A percentile compares a stretch with the other conserved stretches of the same genome.
Evolutionary conservation across 306 rosid species (phyloP).

Genomic region (Cucurbita moschata): DNA sequence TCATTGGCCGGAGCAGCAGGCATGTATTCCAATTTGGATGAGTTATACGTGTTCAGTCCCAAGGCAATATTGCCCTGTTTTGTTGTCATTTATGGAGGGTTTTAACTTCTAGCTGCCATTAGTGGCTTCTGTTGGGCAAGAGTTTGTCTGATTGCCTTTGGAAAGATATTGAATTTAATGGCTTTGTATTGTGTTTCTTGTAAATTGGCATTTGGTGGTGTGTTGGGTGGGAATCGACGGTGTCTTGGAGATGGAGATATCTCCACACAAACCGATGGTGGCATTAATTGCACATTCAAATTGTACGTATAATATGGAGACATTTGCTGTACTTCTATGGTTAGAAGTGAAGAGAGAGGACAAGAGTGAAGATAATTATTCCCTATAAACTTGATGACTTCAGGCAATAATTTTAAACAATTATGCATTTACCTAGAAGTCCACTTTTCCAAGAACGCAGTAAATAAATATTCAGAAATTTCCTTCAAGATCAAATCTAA

Average conservation of each 20-base stretch:
- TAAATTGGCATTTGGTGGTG: not conserved
- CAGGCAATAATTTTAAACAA: not conserved
- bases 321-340: not conserved
- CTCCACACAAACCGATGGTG: not conserved
- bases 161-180: not conserved
- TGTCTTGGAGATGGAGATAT: not conserved
- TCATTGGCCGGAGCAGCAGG: slow-evolving; percentile 67
- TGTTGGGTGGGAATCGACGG: not conserved
- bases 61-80: slow-evolving; percentile 93
- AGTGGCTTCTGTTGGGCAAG: not conserved
- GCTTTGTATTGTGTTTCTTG: not conserved
- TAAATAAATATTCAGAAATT: not conserved
- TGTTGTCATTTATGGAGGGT: slow-evolving; percentile 79
- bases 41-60: slow-evolving; percentile 62
- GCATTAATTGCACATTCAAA: slow-evolving; percentile 3
- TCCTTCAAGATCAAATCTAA: not conserved
- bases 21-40: slow-evolving; percentile 77
- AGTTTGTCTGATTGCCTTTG: slow-evolving; percentile 3
- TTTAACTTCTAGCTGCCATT: slow-evolving; percentile 18
- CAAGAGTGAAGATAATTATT: not conserved
- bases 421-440: not conserved
- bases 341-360: not conserved
- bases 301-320: not conserved
- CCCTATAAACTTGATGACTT: not conserved
- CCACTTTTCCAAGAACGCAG: not conserved